Conservation (phyloP, 257 asterid genomes). For the Gentiana macrophylla region DNA sequence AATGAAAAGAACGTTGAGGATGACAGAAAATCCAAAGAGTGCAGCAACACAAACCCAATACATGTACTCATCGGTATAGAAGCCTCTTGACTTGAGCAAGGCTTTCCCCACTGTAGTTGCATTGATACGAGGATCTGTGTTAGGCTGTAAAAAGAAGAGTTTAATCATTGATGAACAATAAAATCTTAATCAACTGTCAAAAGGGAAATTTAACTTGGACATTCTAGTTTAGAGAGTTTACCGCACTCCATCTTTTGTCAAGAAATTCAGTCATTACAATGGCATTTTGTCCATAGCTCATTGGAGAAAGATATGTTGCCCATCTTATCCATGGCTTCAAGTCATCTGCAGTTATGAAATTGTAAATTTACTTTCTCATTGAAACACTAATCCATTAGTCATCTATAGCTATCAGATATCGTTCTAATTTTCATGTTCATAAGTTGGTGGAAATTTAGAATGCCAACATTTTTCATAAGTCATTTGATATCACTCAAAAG, state of each 20-base stretch:
- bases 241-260: conserved; percentile 40
- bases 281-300: conserved; percentile 53
- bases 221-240: conserved; percentile 15
- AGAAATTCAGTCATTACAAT: conserved; percentile 40
- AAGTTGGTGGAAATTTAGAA: background rate
- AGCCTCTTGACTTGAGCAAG: conserved; percentile 39
- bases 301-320: conserved; percentile 43
- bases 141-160: conserved; percentile 29
- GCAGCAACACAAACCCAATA: conserved; percentile 42
- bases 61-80: conserved; percentile 30
- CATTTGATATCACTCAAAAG: background rate
- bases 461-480: background rate
- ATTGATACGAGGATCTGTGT: conserved; percentile 28
- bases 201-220: background rate
- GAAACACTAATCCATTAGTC: background rate
- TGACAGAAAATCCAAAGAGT: conserved; percentile 35
- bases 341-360: conserved; percentile 20
- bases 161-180: too few species aligned
- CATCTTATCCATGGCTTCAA: conserved; percentile 35
- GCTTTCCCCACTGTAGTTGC: conserved; percentile 45
- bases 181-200: too few species aligned
- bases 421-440: background rate
- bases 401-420: background rate
- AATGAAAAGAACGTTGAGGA: conserved; percentile 32
- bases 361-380: background rate